Base-by-base conservation (phyloP, 805 yeast species). In the Osmozyma mogii region DNA sequence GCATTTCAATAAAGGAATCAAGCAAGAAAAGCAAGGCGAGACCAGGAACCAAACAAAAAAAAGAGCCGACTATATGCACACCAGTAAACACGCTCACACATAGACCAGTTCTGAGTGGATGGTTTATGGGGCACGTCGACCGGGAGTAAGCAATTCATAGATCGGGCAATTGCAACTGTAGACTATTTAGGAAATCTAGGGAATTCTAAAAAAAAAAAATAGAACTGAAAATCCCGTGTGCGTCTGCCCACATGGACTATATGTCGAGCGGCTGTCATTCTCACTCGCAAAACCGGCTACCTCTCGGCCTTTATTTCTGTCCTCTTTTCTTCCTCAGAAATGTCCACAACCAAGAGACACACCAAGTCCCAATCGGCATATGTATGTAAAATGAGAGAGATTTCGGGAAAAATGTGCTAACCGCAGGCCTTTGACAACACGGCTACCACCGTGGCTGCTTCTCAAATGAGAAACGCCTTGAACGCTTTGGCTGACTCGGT, bases 391-490 rank as follows among this genome's bases (percentile, higher is more conserved):
- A 6, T 13, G 12, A 5, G 25, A n/a, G n/a, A n/a, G n/a, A n/a
- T n/a, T n/a, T n/a, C n/a, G n/a, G n/a, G n/a, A n/a, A n/a, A 14
- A 27, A 47, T 52, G 45, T 47, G 44, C 51, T 23, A 24, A 32
- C 43, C 49, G 15, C 56, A 78, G 72, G 95, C 95, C 14, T 89
- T 92, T 50, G 98, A 89, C 60, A 84, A 84, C 65, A 84, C 94
- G 41, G 84, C 95, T 27, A 84, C 95, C 33, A 84, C 84, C 40
- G 92, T 87, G 38, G 95, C 97, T 17, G 96, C 97, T 5, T 81
- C 94, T 40, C 96, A 85, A 61, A 92, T 89, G 97, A 79, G 97
- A 54, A 89, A 92, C 56, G 89, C 94, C 2, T 73, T 92, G 60
- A 89, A 89, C 72, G 75, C 72, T 57, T 67, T 89, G 54, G 79